phyloP scores from a whole-genome alignment of 2,329 filamentous ascomycete genomes.

The Exophiala spinifera region DNA sequence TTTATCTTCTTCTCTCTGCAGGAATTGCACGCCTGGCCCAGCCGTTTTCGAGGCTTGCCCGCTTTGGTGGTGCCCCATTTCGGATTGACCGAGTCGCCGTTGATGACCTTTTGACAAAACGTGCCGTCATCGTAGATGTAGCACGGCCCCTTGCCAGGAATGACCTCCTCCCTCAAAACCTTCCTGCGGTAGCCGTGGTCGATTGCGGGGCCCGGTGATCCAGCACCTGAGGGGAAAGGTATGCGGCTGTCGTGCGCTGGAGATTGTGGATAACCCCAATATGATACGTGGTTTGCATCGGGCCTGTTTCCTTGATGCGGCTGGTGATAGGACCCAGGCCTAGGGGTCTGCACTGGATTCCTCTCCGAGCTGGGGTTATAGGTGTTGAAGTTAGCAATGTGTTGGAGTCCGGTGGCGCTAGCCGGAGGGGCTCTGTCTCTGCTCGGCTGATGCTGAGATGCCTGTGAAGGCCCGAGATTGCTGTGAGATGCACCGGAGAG shows the following conservation, averaged over 20 bases:
- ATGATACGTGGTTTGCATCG: neutral
- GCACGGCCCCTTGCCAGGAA: conserved; percentile 75
- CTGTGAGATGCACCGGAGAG: conserved; percentile 17
- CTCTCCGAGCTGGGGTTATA: conserved; percentile 1
- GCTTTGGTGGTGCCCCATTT: conserved; percentile 94
- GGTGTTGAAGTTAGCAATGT: conserved; percentile 2
- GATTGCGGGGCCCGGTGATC: conserved; percentile 22
- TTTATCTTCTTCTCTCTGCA: conserved; percentile 98
- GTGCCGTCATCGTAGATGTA: conserved; percentile 85
- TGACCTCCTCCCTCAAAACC: conserved; percentile 41
- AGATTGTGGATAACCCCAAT: conserved; percentile 10
- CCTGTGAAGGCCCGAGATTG: conserved; percentile 9
- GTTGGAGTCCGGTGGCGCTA: neutral
- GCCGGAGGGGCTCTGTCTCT: too few relatives aligned
- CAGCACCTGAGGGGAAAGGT: conserved; percentile 16
- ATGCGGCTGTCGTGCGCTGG: neutral
- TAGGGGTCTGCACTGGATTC: neutral
- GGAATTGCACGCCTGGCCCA: conserved; percentile 88
- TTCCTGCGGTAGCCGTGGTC: conserved; percentile 8
- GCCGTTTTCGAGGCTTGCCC: conserved; percentile 83
- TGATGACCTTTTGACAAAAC: conserved; percentile 77
- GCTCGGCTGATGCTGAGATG: neutral
- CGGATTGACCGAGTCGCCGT: conserved; percentile 82
- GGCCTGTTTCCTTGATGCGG: neutral
- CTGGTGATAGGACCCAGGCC: neutral